Evolutionary conservation across 805 yeast genomes (phyloP).

Genomic region (Zygosaccharomyces pseudorouxii): DNA sequence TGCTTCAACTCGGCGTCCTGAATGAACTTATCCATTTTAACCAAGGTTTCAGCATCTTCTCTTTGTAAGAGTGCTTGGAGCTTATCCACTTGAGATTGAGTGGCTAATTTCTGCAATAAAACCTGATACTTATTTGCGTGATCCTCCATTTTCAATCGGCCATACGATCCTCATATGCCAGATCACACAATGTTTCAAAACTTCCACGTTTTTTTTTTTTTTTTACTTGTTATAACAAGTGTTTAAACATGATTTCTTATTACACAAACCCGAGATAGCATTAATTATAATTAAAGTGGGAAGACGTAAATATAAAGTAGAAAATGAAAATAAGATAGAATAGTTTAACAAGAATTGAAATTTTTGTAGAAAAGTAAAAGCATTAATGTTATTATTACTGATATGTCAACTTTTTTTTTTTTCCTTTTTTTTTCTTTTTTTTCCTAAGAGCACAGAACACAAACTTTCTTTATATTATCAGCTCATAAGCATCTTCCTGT

Average conservation of each 20-base stretch:
- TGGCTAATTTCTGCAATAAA: slow-evolving; percentile 27
- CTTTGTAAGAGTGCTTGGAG: slow-evolving; percentile 19
- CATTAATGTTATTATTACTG: neutral
- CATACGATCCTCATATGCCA: no score
- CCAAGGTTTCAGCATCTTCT: slow-evolving; percentile 18
- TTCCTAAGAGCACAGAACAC: neutral
- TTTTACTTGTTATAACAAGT: neutral
- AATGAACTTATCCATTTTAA: slow-evolving; percentile 19
- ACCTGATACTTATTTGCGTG: slow-evolving; percentile 22
- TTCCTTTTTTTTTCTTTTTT: neutral
- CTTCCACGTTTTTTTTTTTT: neutral
- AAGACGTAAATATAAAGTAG: no score
- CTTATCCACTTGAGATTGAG: slow-evolving; percentile 30
- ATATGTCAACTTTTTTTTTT: neutral
- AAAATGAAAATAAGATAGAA: neutral
- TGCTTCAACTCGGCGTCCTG: slow-evolving; percentile 21
- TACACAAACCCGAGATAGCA: slow-evolving; percentile 3
- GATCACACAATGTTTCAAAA: neutral
- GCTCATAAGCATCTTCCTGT: neutral
- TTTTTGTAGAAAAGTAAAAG: neutral
- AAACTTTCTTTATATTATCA: neutral
- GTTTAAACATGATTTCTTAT: slow-evolving; percentile 2
- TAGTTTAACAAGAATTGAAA: neutral
- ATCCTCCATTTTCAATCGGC: neutral
- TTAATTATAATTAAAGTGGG: slow-evolving; percentile 1